Evolutionary conservation across 2,329 filamentous ascomycete genomes (phyloP).

Genomic region (Fusarium multiceps): DNA sequence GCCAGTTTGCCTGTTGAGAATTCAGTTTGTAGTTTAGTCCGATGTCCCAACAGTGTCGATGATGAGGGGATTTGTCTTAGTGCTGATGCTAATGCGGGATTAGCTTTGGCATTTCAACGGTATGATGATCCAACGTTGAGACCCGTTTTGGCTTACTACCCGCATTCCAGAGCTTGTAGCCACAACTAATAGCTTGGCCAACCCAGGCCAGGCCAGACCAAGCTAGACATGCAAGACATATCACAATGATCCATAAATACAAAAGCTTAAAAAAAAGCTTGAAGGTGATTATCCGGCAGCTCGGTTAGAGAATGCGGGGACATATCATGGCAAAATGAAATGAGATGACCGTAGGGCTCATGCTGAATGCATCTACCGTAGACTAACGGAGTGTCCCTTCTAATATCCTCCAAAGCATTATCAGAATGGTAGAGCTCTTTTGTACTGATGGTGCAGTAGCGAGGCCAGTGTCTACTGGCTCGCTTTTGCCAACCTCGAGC

Average conservation of each 20-base stretch:
- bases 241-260: not conserved
- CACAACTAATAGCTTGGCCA: not conserved
- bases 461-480: not conserved
- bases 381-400: not conserved
- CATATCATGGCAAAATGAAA: not conserved
- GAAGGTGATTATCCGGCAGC: no score
- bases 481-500: not conserved
- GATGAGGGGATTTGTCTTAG: not conserved
- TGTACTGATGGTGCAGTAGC: not conserved
- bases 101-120: not conserved
- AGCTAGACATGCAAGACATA: not conserved
- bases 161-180: not conserved
- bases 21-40: not conserved
- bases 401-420: accelerated
- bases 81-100: not conserved
- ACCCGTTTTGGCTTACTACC: not conserved
- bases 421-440: not conserved
- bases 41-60: not conserved
- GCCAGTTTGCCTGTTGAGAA: not conserved
- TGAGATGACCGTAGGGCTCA: not conserved
- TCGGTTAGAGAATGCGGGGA: no score
- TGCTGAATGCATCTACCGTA: accelerated
- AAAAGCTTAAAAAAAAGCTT: not conserved
- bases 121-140: not conserved
- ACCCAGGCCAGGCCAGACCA: not conserved